Evolutionary conservation across 441 rosid genomes (phyloP).

Genomic region (Populus hybrid): DNA sequence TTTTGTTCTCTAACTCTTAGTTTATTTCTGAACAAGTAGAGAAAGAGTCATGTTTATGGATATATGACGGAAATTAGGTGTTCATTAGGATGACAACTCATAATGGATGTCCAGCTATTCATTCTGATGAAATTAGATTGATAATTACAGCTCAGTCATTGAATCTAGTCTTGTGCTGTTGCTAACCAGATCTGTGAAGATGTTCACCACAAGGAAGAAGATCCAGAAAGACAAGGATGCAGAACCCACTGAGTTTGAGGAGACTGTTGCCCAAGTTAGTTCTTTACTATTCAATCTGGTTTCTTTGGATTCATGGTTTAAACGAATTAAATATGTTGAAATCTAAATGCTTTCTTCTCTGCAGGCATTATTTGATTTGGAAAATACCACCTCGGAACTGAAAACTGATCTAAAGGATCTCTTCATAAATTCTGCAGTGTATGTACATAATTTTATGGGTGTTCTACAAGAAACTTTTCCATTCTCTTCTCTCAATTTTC

Average conservation of each 20-base stretch:
- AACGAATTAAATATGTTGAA: neutral
- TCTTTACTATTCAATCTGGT: neutral
- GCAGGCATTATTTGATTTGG: constrained; percentile 66
- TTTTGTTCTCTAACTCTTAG: too few species aligned
- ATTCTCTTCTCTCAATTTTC: neutral
- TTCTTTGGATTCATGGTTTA: neutral
- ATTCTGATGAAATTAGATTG: neutral
- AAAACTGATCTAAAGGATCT: constrained; percentile 38
- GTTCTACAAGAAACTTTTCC: neutral
- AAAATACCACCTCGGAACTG: constrained; percentile 61
- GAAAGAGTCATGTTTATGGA: neutral
- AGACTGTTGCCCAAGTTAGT: neutral
- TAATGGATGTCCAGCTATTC: neutral
- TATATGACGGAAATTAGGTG: neutral
- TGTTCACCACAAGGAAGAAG: constrained; percentile 50
- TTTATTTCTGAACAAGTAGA: neutral
- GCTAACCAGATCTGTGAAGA: constrained; percentile 37
- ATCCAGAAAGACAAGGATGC: too few species aligned
- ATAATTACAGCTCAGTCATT: neutral
- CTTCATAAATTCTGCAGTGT: constrained; percentile 58
- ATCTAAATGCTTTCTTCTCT: constrained; percentile 2
- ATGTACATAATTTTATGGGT: constrained; percentile 22
- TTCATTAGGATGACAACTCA: neutral
- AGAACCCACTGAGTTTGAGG: too few species aligned
- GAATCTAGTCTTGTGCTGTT: neutral